Conservation (phyloP, 805 yeast species). For the Candida broadrunensis region DNA sequence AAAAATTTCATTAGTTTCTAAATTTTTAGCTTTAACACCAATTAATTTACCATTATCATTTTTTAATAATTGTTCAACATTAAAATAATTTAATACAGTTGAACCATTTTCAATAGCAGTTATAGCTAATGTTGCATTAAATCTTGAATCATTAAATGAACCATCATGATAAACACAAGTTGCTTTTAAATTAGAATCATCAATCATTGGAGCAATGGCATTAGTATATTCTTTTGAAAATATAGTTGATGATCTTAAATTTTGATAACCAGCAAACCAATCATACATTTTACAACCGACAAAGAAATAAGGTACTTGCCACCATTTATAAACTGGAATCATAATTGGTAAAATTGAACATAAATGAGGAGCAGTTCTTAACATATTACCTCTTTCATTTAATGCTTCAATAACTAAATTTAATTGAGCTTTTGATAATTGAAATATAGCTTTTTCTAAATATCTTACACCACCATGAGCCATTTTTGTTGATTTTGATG, state of each 20-base stretch:
- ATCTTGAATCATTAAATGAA: conserved; percentile 86
- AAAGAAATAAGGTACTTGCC: conserved; percentile 95
- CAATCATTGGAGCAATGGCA: conserved; percentile 83
- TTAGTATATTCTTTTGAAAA: conserved; percentile 63
- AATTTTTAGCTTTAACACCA: conserved; percentile 77
- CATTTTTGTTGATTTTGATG: conserved; percentile 91
- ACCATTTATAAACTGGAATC: conserved; percentile 94
- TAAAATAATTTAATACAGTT: conserved; percentile 81
- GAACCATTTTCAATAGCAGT: conserved; percentile 89
- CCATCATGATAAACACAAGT: conserved; percentile 95
- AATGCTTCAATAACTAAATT: conserved; percentile 27
- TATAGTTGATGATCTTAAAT: conserved; percentile 74
- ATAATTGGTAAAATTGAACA: conserved; percentile 83
- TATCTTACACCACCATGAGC: conserved; percentile 98
- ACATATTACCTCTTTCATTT: conserved; percentile 56
- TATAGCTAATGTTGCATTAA: conserved; percentile 81
- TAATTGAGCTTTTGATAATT: conserved; percentile 81
- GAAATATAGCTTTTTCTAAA: conserved; percentile 91
- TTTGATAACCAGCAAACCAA: conserved; percentile 86
- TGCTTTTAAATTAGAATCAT: conserved; percentile 75
- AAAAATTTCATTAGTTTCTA: conserved; percentile 62
- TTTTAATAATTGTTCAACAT: conserved; percentile 74
- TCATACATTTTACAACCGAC: conserved; percentile 91
- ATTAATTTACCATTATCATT: conserved; percentile 54
- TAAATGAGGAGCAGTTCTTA: conserved; percentile 90